Conservation (phyloP, 1,284 basidiomycete species). For the Naganishia cerealis region DNA sequence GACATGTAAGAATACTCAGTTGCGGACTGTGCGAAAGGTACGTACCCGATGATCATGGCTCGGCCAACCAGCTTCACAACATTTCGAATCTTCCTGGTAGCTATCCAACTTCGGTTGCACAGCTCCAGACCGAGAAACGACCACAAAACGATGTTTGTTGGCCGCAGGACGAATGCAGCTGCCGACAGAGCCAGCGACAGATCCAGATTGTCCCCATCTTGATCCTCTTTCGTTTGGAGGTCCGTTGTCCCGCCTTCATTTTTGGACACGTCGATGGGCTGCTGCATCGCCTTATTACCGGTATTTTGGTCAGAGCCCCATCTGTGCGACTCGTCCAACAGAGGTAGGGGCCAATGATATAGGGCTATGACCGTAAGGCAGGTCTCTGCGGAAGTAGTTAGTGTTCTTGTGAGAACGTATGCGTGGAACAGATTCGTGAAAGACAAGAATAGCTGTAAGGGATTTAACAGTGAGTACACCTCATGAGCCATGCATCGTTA, state of each 20-base stretch:
- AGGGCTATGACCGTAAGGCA: slow-evolving; percentile 78
- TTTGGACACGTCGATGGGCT: not conserved
- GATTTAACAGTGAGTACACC: slow-evolving; percentile 3
- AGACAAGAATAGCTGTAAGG: slow-evolving; percentile 71
- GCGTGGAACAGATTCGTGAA: slow-evolving; percentile 83
- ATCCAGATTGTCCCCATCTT: slow-evolving; percentile 44
- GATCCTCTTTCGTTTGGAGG: not conserved
- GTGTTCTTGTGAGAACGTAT: slow-evolving; percentile 77
- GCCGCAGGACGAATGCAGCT: slow-evolving; percentile 74
- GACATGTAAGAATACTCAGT: not conserved
- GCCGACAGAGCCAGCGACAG: slow-evolving; percentile 64
- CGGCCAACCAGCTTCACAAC: slow-evolving; percentile 6
- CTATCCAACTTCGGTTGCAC: slow-evolving; percentile 1
- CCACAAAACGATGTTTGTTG: slow-evolving; percentile 87
- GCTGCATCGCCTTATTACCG: not conserved
- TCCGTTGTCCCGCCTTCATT: not conserved
- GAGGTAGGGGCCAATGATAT: slow-evolving; percentile 64
- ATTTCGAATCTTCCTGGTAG: slow-evolving; percentile 18
- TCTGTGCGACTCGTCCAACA: not conserved
- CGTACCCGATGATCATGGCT: slow-evolving; percentile 37
- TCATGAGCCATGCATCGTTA: not conserved
- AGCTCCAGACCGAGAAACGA: slow-evolving; percentile 64
- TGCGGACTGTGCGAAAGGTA: not conserved
- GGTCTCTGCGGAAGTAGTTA: slow-evolving; percentile 92
- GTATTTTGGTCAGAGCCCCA: not conserved